Percentiles rank a stretch among this genome's conserved stretches.
Evolutionary conservation across 129 eudicot species (phyloP).

Genomic region (Sambucus nigra): DNA sequence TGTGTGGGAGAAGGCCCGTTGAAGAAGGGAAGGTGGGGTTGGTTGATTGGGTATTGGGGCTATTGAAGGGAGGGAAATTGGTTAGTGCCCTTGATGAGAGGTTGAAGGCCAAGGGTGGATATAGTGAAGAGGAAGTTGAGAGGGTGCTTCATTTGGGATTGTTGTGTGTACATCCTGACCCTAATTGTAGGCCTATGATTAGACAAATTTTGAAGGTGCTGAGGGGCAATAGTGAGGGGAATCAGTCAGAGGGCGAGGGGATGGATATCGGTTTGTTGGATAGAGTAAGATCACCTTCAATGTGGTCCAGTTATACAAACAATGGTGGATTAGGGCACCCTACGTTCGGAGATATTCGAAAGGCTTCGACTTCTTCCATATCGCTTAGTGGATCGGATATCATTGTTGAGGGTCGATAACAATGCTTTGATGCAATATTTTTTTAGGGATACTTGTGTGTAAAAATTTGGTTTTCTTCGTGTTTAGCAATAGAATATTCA

Average conservation of each 20-base stretch:
- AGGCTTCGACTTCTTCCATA: background rate
- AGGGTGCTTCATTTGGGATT: constrained; percentile 8
- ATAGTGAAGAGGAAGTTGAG: constrained; percentile 3
- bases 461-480: too few species aligned
- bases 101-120: constrained; percentile 2
- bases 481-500: too few species aligned
- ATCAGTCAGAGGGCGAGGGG: background rate
- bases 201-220: background rate
- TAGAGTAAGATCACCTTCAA: background rate
- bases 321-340: background rate
- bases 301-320: background rate
- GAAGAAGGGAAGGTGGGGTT: constrained; percentile 4
- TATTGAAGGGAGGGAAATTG: constrained; percentile 1
- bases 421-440: too few species aligned
- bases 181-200: background rate
- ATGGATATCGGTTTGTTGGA: background rate
- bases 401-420: background rate
- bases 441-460: too few species aligned
- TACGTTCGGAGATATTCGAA: background rate
- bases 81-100: background rate
- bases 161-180: constrained; percentile 7
- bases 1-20: constrained; percentile 10
- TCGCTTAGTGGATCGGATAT: background rate
- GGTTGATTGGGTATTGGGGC: constrained; percentile 9
- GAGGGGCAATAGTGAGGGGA: background rate